Conservation (phyloP, 2,329 filamentous ascomycete genomes). For the Pseudomassariella vexata region DNA sequence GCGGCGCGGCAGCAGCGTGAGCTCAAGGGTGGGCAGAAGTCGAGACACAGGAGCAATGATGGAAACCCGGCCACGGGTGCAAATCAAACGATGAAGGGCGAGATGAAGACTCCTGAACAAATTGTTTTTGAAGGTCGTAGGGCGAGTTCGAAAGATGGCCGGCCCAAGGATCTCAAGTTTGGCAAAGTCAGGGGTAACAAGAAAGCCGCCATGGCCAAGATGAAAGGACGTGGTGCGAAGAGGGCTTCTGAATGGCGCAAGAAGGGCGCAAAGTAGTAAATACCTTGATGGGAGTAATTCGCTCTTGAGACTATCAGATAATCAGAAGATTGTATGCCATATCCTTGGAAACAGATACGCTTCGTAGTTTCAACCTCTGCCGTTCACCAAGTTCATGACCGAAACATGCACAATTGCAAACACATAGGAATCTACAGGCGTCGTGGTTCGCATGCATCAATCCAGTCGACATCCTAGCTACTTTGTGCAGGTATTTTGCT, state of each 20-base stretch:
- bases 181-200: conserved; percentile 46
- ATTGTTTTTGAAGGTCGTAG: conserved; percentile 80
- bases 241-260: conserved; percentile 27
- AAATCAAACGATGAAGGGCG: conserved; percentile 15
- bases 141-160: conserved; percentile 61
- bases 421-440: too few species aligned
- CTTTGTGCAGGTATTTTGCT: too few species aligned
- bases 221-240: conserved; percentile 22
- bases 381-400: too few species aligned
- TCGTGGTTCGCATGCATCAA: too few species aligned
- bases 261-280: conserved; percentile 16
- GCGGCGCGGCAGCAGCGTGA: conserved; percentile 41
- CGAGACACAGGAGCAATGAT: conserved; percentile 15
- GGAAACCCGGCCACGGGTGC: too few species aligned
- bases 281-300: too few species aligned
- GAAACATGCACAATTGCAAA: too few species aligned
- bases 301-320: too few species aligned
- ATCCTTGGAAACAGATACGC: too few species aligned
- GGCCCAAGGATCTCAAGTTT: conserved; percentile 55
- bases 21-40: conserved; percentile 21
- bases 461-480: too few species aligned
- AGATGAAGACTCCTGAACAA: conserved; percentile 57
- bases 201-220: conserved; percentile 10
- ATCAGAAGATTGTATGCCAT: too few species aligned
- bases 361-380: too few species aligned